phyloP scores from a whole-genome alignment of 441 rosid genomes.

The Aleurites moluccanus region DNA sequence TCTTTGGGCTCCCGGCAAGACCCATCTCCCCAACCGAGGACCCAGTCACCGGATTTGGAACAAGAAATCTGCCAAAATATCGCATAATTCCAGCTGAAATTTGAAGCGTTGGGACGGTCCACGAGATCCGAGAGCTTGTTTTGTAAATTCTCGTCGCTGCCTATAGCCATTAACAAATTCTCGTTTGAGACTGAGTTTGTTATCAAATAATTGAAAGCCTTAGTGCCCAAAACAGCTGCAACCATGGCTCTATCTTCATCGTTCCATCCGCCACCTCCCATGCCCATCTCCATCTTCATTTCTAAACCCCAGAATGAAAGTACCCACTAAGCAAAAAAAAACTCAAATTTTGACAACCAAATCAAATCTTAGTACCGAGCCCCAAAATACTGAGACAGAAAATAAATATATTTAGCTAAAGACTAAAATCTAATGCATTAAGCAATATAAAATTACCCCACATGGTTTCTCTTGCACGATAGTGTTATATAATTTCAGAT shows the following conservation, averaged over 20 bases:
- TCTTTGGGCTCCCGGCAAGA: slow-evolving; percentile 81
- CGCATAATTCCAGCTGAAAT: slow-evolving; percentile 94
- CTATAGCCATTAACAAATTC: slow-evolving; percentile 53
- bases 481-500: slow-evolving; percentile 39
- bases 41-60: slow-evolving; percentile 80
- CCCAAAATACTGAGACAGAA: not conserved
- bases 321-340: slow-evolving; percentile 22
- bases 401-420: slow-evolving; percentile 16
- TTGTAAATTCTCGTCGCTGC: slow-evolving; percentile 68
- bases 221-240: slow-evolving; percentile 68
- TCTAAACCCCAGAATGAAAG: slow-evolving; percentile 22
- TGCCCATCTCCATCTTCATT: slow-evolving; percentile 55
- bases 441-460: slow-evolving; percentile 13
- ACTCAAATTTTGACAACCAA: slow-evolving; percentile 24
- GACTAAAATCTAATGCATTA: slow-evolving; percentile 24
- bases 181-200: slow-evolving; percentile 70
- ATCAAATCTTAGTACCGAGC: slow-evolving; percentile 33
- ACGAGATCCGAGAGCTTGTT: slow-evolving; percentile 89
- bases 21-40: slow-evolving; percentile 93
- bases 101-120: slow-evolving; percentile 63
- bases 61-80: slow-evolving; percentile 88
- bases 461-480: slow-evolving; percentile 21
- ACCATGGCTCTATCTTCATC: slow-evolving; percentile 69
- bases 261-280: slow-evolving; percentile 57
- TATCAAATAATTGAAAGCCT: slow-evolving; percentile 71